Conservation (phyloP, 2,329 filamentous ascomycete genomes). For the Fusarium newnesense region DNA sequence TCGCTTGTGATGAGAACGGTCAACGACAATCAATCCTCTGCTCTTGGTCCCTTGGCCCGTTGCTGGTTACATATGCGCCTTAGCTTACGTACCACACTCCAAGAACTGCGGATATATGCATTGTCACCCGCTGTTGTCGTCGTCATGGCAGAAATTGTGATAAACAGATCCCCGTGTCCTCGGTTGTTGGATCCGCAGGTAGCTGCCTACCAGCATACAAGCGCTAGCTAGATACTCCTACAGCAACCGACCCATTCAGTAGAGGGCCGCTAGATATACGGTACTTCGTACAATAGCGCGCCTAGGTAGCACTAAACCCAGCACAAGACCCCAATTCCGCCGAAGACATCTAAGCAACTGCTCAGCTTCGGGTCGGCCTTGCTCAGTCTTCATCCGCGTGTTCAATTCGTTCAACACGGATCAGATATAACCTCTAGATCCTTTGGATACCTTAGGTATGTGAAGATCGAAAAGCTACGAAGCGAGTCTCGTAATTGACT, state of each 20-base stretch:
- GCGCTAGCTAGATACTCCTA: not conserved
- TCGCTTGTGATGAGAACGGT: constrained; percentile 12
- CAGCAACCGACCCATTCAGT: constrained; percentile 3
- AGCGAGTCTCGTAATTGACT: constrained; percentile 8
- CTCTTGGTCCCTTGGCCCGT: constrained; percentile 26
- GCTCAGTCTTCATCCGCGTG: not conserved
- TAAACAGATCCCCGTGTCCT: constrained; percentile 30
- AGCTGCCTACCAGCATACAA: not conserved
- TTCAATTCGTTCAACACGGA: not conserved
- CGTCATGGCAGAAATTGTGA: constrained; percentile 40
- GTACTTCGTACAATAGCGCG: constrained; percentile 10
- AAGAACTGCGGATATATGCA: constrained; percentile 4
- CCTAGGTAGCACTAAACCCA: not conserved
- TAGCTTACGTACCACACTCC: constrained; percentile 22
- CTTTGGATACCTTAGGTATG: not conserved
- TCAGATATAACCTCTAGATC: not conserved
- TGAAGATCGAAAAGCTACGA: constrained; percentile 1
- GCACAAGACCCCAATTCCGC: constrained; percentile 16
- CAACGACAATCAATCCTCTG: not conserved
- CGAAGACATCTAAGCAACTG: not conserved
- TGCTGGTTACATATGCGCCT: constrained; percentile 22
- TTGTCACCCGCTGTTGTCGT: constrained; percentile 15
- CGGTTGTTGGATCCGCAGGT: constrained; percentile 7
- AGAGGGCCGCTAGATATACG: not conserved
- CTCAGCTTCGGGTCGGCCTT: constrained; percentile 1